Conservation (phyloP, 148 eudicot genomes). For the Cornus suecica region DNA sequence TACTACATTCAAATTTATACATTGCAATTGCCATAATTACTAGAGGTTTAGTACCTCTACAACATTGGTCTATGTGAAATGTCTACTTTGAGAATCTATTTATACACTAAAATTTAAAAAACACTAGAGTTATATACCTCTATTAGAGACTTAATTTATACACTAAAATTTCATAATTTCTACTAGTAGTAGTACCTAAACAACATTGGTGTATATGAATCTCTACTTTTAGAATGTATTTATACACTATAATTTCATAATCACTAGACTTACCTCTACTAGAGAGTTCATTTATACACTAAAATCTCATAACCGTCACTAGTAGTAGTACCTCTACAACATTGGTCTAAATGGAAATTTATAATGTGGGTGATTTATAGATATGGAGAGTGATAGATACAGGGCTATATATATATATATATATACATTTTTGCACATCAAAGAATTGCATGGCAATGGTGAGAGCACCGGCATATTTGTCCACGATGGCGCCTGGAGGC, state of each 20-base stretch:
- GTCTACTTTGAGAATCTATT: background rate
- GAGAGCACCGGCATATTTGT: conserved; percentile 58
- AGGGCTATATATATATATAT: background rate
- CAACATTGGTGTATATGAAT: background rate
- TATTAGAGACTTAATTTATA: too few relatives aligned
- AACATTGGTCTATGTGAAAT: too few relatives aligned
- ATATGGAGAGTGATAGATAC: background rate
- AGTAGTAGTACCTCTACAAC: too few relatives aligned
- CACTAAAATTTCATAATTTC: too few relatives aligned
- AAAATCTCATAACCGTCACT: background rate
- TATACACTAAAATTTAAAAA: background rate
- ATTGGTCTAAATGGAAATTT: background rate
- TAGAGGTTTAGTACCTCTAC: background rate
- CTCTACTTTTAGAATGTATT: background rate
- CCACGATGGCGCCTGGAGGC: conserved; percentile 33
- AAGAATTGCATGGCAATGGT: conserved; percentile 66
- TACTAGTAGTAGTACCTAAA: too few relatives aligned
- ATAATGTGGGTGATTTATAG: background rate
- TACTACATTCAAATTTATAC: too few relatives aligned
- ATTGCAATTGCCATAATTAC: too few relatives aligned
- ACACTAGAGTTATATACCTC: too few relatives aligned
- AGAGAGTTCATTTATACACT: background rate
- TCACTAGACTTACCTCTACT: too few relatives aligned
- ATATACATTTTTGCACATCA: conserved; percentile 71
- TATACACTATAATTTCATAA: background rate